phyloP scores from a whole-genome alignment of 352 stramenopile species.

The Globisporangium polare region DNA sequence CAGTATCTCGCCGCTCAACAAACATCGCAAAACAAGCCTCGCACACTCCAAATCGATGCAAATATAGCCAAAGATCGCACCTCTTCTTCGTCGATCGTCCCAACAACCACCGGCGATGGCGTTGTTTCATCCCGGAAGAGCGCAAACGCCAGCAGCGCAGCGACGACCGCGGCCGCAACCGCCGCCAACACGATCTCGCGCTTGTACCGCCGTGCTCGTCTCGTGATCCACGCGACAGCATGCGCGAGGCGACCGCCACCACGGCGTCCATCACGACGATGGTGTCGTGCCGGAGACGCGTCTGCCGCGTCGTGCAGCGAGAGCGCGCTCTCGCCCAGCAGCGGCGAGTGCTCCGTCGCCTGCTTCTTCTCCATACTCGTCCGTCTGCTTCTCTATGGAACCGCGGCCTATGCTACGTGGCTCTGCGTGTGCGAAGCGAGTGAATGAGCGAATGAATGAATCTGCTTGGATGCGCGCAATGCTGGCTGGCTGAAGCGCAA shows the following conservation, averaged over 20 bases:
- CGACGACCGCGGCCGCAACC: background rate
- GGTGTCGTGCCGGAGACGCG: background rate
- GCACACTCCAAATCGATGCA: background rate
- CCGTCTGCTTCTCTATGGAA: background rate
- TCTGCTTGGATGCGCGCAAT: background rate
- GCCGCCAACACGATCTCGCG: background rate
- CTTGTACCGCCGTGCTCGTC: background rate
- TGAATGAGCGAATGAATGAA: background rate
- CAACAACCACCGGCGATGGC: background rate
- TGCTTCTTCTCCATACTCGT: constrained; percentile 1
- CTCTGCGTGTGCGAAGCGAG: background rate
- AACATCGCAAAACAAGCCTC: background rate
- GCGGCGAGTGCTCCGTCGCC: constrained; percentile 19
- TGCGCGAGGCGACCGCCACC: background rate
- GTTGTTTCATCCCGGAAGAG: background rate
- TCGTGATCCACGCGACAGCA: background rate
- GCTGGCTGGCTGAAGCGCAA: background rate
- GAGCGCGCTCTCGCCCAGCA: constrained; percentile 7
- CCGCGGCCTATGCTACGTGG: background rate
- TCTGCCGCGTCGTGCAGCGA: background rate
- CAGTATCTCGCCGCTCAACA: background rate
- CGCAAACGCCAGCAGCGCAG: background rate
- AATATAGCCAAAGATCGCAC: background rate
- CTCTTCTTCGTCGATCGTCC: constrained; percentile 4
- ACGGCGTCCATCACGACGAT: too few species aligned